These are phyloP conservation scores for Polychaeton citri DNA, from an alignment of 2,329 filamentous ascomycete genomes.

Conservation along the genomic window DNA sequence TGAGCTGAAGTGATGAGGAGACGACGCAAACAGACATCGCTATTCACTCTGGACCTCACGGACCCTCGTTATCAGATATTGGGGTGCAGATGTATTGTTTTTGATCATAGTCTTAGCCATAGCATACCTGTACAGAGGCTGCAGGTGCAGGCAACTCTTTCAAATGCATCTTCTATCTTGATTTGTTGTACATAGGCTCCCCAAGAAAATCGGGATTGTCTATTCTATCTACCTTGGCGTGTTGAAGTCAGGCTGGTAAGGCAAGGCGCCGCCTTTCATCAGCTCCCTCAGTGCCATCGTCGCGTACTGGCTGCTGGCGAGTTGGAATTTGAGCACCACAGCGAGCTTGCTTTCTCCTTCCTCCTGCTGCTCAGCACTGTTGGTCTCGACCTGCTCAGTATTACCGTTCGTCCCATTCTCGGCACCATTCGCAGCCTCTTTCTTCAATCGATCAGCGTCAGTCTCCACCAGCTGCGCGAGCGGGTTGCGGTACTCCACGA, in stretches of 20 bases:
- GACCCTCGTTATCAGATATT: no score
- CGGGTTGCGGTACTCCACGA: constrained; percentile 55
- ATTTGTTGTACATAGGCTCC: no score
- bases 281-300: constrained; percentile 72
- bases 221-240: background rate
- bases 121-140: no score
- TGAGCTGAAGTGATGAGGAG: no score
- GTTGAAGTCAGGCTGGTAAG: constrained; percentile 48
- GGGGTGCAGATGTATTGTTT: background rate
- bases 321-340: constrained; percentile 58
- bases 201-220: no score
- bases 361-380: constrained; percentile 6
- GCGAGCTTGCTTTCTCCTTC: constrained; percentile 41
- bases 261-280: constrained; percentile 52
- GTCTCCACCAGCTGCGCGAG: constrained; percentile 81
- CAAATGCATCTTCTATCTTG: no score
- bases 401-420: constrained; percentile 16
- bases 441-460: constrained; percentile 56
- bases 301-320: constrained; percentile 70
- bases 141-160: no score
- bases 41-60: no score
- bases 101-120: no score
- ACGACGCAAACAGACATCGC: no score
- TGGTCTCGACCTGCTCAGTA: constrained; percentile 4
- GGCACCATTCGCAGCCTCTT: constrained; percentile 2